Evolutionary conservation across 106 monocot species (phyloP).

Genomic region (Allium fistulosum): DNA sequence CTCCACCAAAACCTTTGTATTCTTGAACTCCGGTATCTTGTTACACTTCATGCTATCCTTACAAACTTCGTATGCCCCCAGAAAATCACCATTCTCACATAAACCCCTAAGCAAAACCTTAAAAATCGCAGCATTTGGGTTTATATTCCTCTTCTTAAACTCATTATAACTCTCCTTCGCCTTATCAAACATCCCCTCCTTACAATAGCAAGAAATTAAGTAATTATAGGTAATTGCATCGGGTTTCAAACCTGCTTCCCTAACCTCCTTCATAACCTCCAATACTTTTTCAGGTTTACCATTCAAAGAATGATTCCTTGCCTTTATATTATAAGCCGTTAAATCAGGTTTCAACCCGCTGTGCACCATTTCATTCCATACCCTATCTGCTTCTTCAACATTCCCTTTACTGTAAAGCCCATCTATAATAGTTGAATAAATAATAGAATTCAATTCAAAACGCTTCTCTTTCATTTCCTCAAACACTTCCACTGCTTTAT

Average conservation of each 20-base stretch:
- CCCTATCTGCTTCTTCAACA: constrained; percentile 36
- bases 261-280: constrained; percentile 46
- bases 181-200: constrained; percentile 37
- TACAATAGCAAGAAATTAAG: constrained; percentile 56
- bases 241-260: constrained; percentile 46
- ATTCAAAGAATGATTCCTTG: constrained; percentile 27
- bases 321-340: constrained; percentile 45
- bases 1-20: constrained; percentile 47
- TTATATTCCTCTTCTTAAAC: not conserved
- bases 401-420: constrained; percentile 38
- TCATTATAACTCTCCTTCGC: constrained; percentile 51
- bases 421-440: constrained; percentile 43
- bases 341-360: constrained; percentile 51
- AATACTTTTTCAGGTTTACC: constrained; percentile 38
- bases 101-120: constrained; percentile 36
- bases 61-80: constrained; percentile 37
- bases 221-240: constrained; percentile 56
- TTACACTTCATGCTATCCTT: constrained; percentile 45
- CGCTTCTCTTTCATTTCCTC: constrained; percentile 31
- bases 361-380: constrained; percentile 61
- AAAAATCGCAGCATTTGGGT: constrained; percentile 37
- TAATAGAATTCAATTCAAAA: constrained; percentile 6
- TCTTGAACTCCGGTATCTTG: constrained; percentile 62
- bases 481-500: constrained; percentile 15
- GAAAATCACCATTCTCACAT: constrained; percentile 57